phyloP scores from a whole-genome alignment of 768 basidiomycete species.

The Omphalotus guepiniiformis region DNA sequence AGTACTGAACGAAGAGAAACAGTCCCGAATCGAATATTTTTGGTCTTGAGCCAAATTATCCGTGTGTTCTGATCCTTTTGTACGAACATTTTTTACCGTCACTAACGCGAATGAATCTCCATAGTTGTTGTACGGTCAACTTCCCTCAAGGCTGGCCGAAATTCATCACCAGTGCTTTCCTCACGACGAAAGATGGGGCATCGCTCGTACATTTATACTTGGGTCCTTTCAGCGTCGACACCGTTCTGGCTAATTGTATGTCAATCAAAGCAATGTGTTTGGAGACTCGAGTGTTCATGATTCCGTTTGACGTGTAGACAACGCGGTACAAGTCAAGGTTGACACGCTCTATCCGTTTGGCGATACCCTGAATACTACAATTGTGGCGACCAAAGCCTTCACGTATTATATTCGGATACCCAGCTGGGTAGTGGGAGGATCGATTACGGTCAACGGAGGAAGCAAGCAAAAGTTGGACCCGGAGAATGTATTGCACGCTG shows the following conservation, averaged over 20 bases:
- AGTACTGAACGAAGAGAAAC: neutral
- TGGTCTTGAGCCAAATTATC: conserved; percentile 47
- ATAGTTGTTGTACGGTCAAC: conserved; percentile 49
- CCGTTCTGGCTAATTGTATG: conserved; percentile 34
- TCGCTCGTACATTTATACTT: conserved; percentile 46
- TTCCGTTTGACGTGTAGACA: conserved; percentile 23
- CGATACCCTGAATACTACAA: conserved; percentile 40
- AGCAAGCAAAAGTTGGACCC: conserved; percentile 27
- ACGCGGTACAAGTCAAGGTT: conserved; percentile 37
- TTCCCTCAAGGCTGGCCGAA: conserved; percentile 54
- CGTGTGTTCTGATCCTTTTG: conserved; percentile 26
- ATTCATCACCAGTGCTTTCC: conserved; percentile 48
- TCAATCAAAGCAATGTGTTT: too few species aligned
- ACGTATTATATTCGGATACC: conserved; percentile 47
- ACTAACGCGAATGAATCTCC: neutral
- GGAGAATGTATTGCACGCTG: conserved; percentile 40
- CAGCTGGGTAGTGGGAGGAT: conserved; percentile 44
- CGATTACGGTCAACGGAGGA: conserved; percentile 34
- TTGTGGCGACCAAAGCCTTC: conserved; percentile 37
- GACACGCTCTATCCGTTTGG: conserved; percentile 51
- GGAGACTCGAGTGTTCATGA: too few species aligned
- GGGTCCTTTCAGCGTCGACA: conserved; percentile 41
- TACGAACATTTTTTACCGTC: too few species aligned
- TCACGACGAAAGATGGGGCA: conserved; percentile 37
- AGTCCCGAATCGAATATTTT: conserved; percentile 48